Conservation (phyloP, 345 rosid genomes). For the Sonneratia alba region DNA sequence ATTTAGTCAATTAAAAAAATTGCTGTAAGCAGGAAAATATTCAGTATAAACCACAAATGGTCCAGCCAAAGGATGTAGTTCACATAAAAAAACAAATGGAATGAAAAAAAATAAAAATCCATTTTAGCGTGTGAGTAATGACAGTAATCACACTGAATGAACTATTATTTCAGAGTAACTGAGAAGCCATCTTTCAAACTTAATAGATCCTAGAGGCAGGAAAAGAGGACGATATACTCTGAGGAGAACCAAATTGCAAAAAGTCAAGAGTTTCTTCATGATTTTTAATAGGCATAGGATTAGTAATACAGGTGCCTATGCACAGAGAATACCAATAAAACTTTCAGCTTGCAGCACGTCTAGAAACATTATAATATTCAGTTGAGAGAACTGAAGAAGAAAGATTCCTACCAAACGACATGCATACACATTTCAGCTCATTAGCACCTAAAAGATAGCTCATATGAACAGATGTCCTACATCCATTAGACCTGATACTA, state of each 20-base stretch:
- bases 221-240: not conserved
- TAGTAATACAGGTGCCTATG: not conserved
- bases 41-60: not conserved
- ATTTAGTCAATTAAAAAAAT: not conserved
- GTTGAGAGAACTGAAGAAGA: not conserved
- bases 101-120: not conserved
- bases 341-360: not conserved
- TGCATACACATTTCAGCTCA: not conserved
- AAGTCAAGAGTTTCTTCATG: not conserved
- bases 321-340: not conserved
- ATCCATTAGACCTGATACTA: not conserved
- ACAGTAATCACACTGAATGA: too few species aligned
- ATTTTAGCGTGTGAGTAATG: too few species aligned
- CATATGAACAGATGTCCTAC: not conserved
- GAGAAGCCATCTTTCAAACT: too few species aligned
- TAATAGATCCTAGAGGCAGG: too few species aligned
- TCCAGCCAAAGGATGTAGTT: not conserved
- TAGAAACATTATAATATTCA: not conserved
- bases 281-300: not conserved
- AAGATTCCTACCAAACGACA: not conserved
- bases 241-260: not conserved
- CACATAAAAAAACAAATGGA: not conserved
- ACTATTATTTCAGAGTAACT: too few species aligned
- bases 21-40: not conserved
- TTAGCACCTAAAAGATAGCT: not conserved